These are phyloP conservation scores for Myxozyma udenii DNA, from an alignment of 805 yeast species.

Conservation along the genomic window DNA sequence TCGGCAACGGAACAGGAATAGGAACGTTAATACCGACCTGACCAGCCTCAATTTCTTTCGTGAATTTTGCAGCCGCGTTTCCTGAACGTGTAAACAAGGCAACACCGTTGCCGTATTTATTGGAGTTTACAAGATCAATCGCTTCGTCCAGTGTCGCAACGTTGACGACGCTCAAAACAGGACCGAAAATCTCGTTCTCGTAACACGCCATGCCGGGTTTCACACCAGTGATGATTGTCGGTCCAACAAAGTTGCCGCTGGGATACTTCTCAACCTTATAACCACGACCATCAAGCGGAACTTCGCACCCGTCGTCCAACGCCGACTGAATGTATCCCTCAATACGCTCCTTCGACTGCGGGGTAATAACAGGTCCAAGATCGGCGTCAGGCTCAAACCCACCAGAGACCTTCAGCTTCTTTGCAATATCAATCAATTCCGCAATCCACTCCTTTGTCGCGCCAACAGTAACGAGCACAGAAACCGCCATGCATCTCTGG, in stretches of 20 bases:
- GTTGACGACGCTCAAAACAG: constrained; percentile 61
- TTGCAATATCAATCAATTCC: constrained; percentile 58
- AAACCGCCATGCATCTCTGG: constrained; percentile 78
- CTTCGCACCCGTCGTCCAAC: constrained; percentile 59
- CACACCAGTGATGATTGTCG: constrained; percentile 60
- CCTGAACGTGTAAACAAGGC: constrained; percentile 70
- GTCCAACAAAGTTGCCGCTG: constrained; percentile 68
- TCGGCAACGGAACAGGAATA: constrained; percentile 76
- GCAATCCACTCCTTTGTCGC: constrained; percentile 59
- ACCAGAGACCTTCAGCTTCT: constrained; percentile 55
- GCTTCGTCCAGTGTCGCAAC: constrained; percentile 67
- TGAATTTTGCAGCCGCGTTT: constrained; percentile 66
- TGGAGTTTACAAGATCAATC: constrained; percentile 58
- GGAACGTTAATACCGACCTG: constrained; percentile 79
- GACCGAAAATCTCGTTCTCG: constrained; percentile 76
- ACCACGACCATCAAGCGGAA: constrained; percentile 63
- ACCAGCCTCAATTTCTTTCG: constrained; percentile 65
- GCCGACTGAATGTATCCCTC: constrained; percentile 56
- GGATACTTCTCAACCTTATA: constrained; percentile 49
- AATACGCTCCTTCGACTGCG: constrained; percentile 53
- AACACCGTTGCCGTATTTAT: constrained; percentile 68
- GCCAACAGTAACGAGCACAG: constrained; percentile 71
- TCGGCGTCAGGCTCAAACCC: constrained; percentile 64
- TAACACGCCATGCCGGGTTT: constrained; percentile 69
- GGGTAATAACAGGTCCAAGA: constrained; percentile 71